Evolutionary conservation across 352 stramenopile species (phyloP).

Genomic region (Globisporangium carolinianum): DNA sequence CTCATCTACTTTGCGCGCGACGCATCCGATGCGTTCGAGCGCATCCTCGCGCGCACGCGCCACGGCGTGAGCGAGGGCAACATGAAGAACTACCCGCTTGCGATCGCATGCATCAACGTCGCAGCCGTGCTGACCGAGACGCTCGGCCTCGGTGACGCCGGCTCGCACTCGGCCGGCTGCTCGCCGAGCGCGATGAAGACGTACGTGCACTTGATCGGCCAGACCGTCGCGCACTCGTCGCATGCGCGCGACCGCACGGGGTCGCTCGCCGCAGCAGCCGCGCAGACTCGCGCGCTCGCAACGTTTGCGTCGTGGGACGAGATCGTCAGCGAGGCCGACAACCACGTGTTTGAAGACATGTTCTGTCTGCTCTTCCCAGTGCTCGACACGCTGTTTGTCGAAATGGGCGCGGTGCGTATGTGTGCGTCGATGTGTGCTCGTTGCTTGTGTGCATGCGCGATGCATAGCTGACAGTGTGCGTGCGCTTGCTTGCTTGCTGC

Average conservation of each 20-base stretch:
- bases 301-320: slow-evolving; percentile 70
- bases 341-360: slow-evolving; percentile 82
- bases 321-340: slow-evolving; percentile 55
- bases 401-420: slow-evolving; percentile 76
- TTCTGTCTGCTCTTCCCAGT: slow-evolving; percentile 80
- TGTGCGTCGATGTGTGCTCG: neutral
- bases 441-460: too few relatives aligned
- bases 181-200: slow-evolving; percentile 68
- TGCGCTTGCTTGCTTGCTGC: neutral
- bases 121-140: slow-evolving; percentile 63
- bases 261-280: slow-evolving; percentile 19
- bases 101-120: slow-evolving; percentile 84
- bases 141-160: slow-evolving; percentile 70
- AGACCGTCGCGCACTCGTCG: slow-evolving; percentile 25
- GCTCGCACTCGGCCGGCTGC: slow-evolving; percentile 66
- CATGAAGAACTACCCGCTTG: slow-evolving; percentile 87
- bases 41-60: slow-evolving; percentile 65
- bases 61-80: slow-evolving; percentile 82
- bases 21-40: slow-evolving; percentile 51
- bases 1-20: slow-evolving; percentile 79
- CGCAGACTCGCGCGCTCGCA: slow-evolving; percentile 16
- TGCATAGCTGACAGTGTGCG: too few relatives aligned
- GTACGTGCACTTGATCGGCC: slow-evolving; percentile 62
- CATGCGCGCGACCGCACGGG: slow-evolving; percentile 17
- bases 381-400: slow-evolving; percentile 77